phyloP scores from a whole-genome alignment of 2,329 filamentous ascomycete genomes.

The Pseudocercospora fuligena region DNA sequence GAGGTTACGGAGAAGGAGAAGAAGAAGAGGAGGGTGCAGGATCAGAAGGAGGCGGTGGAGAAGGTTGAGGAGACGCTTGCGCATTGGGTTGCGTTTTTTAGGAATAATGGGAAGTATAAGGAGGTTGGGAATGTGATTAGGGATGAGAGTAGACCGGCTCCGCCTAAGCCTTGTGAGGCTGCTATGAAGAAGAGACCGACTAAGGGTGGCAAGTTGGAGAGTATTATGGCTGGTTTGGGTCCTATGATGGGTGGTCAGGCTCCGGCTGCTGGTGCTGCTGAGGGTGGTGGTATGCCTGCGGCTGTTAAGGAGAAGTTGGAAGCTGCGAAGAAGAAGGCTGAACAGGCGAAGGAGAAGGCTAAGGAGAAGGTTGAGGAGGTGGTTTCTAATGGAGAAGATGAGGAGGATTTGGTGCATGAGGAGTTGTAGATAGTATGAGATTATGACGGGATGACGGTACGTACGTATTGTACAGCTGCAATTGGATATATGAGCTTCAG shows the following conservation, averaged over 20 bases:
- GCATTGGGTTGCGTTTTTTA: slow-evolving; percentile 61
- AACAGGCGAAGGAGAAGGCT: slow-evolving; percentile 14
- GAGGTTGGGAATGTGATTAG: slow-evolving; percentile 32
- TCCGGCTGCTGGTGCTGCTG: slow-evolving; percentile 13
- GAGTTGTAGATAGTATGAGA: slow-evolving; percentile 16
- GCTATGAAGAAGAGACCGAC: slow-evolving; percentile 39
- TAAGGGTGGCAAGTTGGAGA: slow-evolving; percentile 38
- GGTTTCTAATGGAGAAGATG: slow-evolving; percentile 5
- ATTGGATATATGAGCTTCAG: background rate
- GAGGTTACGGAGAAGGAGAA: slow-evolving; percentile 22
- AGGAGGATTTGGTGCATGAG: slow-evolving; percentile 20
- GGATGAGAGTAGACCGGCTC: slow-evolving; percentile 28
- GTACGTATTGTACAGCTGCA: background rate
- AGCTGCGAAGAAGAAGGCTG: slow-evolving; percentile 22
- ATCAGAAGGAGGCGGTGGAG: slow-evolving; percentile 57
- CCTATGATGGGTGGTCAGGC: slow-evolving; percentile 15
- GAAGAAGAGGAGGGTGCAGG: slow-evolving; percentile 28
- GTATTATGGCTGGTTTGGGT: slow-evolving; percentile 28
- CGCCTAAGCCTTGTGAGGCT: slow-evolving; percentile 35
- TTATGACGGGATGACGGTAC: slow-evolving; percentile 3
- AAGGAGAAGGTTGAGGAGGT: slow-evolving; percentile 14
- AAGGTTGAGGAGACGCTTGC: slow-evolving; percentile 67
- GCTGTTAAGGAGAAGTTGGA: slow-evolving; percentile 28
- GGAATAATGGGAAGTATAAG: slow-evolving; percentile 33
- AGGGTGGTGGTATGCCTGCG: slow-evolving; percentile 29